Conservation (phyloP, 2,329 filamentous ascomycete genomes). For the Orbilia quercus region DNA sequence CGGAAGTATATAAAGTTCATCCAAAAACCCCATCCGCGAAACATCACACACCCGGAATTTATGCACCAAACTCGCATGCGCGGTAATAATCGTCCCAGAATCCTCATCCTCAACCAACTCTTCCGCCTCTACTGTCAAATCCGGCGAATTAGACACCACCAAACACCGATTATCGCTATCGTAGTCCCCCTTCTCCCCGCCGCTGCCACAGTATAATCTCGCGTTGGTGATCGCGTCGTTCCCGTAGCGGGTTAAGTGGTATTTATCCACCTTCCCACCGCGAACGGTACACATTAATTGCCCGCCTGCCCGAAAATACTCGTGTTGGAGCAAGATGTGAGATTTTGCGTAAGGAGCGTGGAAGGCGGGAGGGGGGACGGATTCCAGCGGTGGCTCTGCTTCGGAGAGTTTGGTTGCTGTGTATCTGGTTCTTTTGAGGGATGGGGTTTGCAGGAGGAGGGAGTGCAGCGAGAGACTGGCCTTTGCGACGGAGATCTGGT, state of each 20-base stretch:
- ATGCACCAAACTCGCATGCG: background rate
- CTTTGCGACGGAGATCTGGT: conserved; percentile 12
- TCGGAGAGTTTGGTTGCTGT: background rate
- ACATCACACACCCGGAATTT: background rate
- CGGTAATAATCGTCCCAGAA: background rate
- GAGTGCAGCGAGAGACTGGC: background rate
- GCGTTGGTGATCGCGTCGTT: too few relatives aligned
- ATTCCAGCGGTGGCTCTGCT: too few relatives aligned
- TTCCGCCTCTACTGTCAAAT: background rate
- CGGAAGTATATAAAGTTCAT: conserved; percentile 6
- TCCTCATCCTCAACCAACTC: background rate
- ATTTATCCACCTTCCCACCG: background rate
- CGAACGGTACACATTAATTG: background rate
- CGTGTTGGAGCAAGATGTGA: conserved; percentile 8
- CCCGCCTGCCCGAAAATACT: background rate
- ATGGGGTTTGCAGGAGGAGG: background rate
- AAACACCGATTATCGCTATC: background rate
- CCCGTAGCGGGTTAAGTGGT: background rate
- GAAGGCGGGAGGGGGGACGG: too few relatives aligned
- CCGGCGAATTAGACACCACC: background rate
- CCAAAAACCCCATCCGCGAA: background rate
- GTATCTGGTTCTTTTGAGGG: background rate
- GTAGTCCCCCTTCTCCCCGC: background rate
- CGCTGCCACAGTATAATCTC: background rate
- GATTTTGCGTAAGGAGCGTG: background rate